phyloP scores from a whole-genome alignment of 345 rosid species.

The Salix brachista region DNA sequence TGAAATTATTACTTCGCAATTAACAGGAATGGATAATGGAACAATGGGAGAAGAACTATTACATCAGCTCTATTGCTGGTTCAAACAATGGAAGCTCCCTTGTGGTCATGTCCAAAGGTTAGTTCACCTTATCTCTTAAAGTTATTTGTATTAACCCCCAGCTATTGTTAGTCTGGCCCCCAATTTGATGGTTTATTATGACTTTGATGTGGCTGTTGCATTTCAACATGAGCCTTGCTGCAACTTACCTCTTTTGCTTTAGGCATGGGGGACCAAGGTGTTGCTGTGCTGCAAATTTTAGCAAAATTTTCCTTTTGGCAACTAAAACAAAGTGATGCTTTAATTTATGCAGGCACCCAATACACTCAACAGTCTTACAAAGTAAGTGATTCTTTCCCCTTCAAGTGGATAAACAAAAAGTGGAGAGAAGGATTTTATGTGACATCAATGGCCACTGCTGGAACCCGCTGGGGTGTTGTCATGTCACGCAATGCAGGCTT shows the following conservation, averaged over 20 bases:
- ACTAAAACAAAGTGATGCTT: neutral
- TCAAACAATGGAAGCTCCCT: slow-evolving; percentile 33
- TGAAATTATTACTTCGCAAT: neutral
- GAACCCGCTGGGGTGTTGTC: slow-evolving; percentile 34
- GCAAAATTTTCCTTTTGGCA: neutral
- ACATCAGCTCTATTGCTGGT: slow-evolving; percentile 34
- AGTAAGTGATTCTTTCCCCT: slow-evolving; percentile 35
- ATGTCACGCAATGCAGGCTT: slow-evolving; percentile 41
- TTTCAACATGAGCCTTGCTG: neutral
- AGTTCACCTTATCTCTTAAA: neutral
- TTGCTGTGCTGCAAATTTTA: neutral
- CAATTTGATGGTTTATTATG: neutral
- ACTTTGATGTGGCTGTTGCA: neutral
- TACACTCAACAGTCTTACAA: slow-evolving; percentile 36
- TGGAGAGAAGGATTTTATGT: slow-evolving; percentile 39
- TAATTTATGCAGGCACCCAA: slow-evolving; percentile 26
- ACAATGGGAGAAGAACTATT: slow-evolving; percentile 36
- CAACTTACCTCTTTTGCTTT: neutral
- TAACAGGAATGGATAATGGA: slow-evolving; percentile 39
- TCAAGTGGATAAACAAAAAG: slow-evolving; percentile 37
- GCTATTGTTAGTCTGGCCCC: neutral
- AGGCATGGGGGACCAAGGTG: neutral
- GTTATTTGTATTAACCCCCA: neutral
- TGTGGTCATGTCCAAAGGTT: slow-evolving; percentile 38
- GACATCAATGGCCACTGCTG: slow-evolving; percentile 37